Base-by-base conservation (phyloP, 129 eudicot genomes). In the Pittosporum tobira region DNA sequence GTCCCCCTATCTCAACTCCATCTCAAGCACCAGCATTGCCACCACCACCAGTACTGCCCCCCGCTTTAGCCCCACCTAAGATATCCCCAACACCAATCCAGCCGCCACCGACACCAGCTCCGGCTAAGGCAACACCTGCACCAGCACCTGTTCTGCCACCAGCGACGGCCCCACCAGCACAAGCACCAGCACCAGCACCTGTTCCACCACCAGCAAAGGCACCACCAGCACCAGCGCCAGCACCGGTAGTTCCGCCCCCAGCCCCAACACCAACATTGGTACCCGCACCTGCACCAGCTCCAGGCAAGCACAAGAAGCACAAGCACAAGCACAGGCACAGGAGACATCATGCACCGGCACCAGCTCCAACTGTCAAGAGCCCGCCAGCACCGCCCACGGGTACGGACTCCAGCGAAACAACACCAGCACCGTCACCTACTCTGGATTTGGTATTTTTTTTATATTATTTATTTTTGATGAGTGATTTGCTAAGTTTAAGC, bases 281-380 rank as follows among this genome's bases (percentile, higher is more conserved):
- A 14, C 81, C 89, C 7, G 46, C 91, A 44, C 94, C 90, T 23
- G 87, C 87, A 54, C 83, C 91, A 61, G 71, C 79, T 42, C 84
- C 78, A 3, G 53, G 51, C 62, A 62, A 73, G 43, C 94, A 76
- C 73, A 73, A 59, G 64, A 73, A 62, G 53, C n/a, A n/a, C n/a
- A 79, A 58, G 53, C 71, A 51, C 64, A 82, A 47, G 83, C 89
- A 73, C 61, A 83, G 56, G 71, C 96, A 83, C 83, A 87, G 67
- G 83, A 74, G 67, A 48, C 94, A 83, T 68, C 99, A 83, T 51
- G 87, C 94, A 57, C 98, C 89, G 0, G 98, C 95, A 68, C 98
- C 95, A 3, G 83, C 94, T 50, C 89, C 96, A 20, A 76, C 62
- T 10, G 63, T 79, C 11, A 66, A 59, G 51, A 83, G 98, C 72